Evolutionary conservation across 371 early-diverging fungal genomes (phyloP).

Genomic region (Mucor velutinosus): DNA sequence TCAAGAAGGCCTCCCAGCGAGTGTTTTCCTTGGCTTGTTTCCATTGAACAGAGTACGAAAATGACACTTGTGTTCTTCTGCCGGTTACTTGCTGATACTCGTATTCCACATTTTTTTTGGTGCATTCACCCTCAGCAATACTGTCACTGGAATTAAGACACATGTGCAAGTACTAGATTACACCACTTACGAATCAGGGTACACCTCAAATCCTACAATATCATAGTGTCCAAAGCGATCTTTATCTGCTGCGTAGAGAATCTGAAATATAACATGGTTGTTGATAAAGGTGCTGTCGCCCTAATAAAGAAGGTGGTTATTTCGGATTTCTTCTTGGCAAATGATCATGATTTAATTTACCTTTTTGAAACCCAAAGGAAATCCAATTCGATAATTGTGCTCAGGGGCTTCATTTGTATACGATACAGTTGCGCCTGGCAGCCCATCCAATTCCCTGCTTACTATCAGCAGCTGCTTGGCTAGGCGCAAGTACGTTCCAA

Average conservation of each 20-base stretch:
- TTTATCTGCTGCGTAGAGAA: constrained; percentile 26
- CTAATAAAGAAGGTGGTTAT: not conserved
- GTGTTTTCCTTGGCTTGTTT: constrained; percentile 31
- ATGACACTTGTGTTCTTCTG: constrained; percentile 29
- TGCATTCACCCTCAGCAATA: constrained; percentile 38
- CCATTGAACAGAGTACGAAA: constrained; percentile 52
- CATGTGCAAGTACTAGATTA: too few species aligned
- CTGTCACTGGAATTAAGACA: constrained; percentile 7
- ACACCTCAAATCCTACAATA: constrained; percentile 49
- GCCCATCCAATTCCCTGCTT: constrained; percentile 42
- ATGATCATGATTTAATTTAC: constrained; percentile 2
- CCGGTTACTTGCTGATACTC: constrained; percentile 39
- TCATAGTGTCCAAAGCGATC: constrained; percentile 19
- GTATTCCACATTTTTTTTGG: constrained; percentile 38
- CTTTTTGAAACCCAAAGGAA: constrained; percentile 44
- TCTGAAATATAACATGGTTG: constrained; percentile 49
- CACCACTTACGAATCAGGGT: constrained; percentile 48
- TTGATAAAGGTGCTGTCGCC: constrained; percentile 32
- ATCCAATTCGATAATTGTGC: constrained; percentile 48
- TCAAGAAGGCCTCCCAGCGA: constrained; percentile 44
- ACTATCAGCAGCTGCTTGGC: not conserved
- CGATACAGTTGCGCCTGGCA: constrained; percentile 51
- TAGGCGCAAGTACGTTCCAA: too few species aligned
- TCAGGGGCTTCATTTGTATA: constrained; percentile 52
- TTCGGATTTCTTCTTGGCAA: not conserved